phyloP scores from a whole-genome alignment of 306 rosid species.

The Dryas octopetala region DNA sequence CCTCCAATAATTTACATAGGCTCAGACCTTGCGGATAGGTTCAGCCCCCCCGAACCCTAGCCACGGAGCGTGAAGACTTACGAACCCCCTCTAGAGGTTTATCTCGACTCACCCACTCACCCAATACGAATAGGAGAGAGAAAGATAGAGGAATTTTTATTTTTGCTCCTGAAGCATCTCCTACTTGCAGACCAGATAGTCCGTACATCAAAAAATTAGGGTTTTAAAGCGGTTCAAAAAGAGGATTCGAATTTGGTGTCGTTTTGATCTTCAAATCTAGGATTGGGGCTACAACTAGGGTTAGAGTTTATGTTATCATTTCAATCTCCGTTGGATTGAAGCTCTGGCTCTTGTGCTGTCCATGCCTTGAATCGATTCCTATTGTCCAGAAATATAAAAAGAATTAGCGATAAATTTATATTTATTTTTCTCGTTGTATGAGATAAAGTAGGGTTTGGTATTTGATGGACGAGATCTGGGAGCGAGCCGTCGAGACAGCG shows the following conservation, averaged over 20 bases:
- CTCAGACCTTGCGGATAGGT: conserved; percentile 27
- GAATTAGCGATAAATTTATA: not conserved
- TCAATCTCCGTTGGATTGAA: not conserved
- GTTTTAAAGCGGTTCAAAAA: conserved; percentile 27
- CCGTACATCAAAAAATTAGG: conserved; percentile 41
- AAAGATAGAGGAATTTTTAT: conserved; percentile 28
- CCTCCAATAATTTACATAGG: conserved; percentile 19
- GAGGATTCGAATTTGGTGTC: conserved; percentile 11
- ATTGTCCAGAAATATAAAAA: not conserved
- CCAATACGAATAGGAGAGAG: conserved; percentile 40
- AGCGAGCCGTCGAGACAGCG: conserved; percentile 88
- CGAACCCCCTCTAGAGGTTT: conserved; percentile 50
- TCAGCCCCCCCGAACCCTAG: conserved; percentile 46
- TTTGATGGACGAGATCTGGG: conserved; percentile 99
- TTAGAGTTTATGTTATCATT: not conserved
- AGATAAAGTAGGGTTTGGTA: conserved; percentile 44
- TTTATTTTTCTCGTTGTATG: conserved; percentile 36
- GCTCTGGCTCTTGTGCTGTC: not conserved
- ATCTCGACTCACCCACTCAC: conserved; percentile 42
- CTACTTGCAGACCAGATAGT: conserved; percentile 29
- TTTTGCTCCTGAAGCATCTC: conserved; percentile 22
- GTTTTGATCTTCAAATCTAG: not conserved
- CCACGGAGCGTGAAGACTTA: conserved; percentile 33
- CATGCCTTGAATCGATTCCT: conserved; percentile 11
- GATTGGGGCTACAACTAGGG: conserved; percentile 18